Evolutionary conservation across 257 asterid genomes (phyloP).

Genomic region (Phtheirospermum japonicum): DNA sequence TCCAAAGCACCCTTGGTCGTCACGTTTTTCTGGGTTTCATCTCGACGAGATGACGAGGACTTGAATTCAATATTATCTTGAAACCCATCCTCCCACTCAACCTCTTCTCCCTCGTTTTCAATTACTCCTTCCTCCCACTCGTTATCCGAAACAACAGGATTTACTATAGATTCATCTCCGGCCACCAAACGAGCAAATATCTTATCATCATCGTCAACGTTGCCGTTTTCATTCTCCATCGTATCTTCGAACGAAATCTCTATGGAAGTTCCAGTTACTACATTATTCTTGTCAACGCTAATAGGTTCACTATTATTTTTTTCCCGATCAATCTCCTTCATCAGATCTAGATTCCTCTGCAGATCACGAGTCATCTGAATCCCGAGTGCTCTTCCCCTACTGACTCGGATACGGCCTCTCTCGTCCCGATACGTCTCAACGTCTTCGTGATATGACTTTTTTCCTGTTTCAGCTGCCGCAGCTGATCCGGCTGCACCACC

Average conservation of each 20-base stretch:
- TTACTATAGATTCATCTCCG: slow-evolving; percentile 44
- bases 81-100: slow-evolving; percentile 88
- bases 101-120: slow-evolving; percentile 46
- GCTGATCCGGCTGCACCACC: slow-evolving; percentile 37
- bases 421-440: slow-evolving; percentile 89
- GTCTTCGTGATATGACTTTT: slow-evolving; percentile 45
- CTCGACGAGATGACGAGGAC: slow-evolving; percentile 29
- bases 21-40: slow-evolving; percentile 33
- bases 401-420: slow-evolving; percentile 79
- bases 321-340: slow-evolving; percentile 66
- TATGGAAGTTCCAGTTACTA: slow-evolving; percentile 47
- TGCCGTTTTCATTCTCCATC: slow-evolving; percentile 32
- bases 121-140: slow-evolving; percentile 76
- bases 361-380: slow-evolving; percentile 95
- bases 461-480: slow-evolving; percentile 48
- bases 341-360: slow-evolving; percentile 90
- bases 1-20: slow-evolving; percentile 54
- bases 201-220: slow-evolving; percentile 69
- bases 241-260: slow-evolving; percentile 80
- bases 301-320: slow-evolving; percentile 25
- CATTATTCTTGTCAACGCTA: slow-evolving; percentile 30
- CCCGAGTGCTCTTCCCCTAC: slow-evolving; percentile 89
- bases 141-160: slow-evolving; percentile 48
- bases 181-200: slow-evolving; percentile 71
- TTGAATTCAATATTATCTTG: slow-evolving; percentile 37